Evolutionary conservation across 768 basidiomycete genomes (phyloP).

Genomic region (Lenzites betulinus): DNA sequence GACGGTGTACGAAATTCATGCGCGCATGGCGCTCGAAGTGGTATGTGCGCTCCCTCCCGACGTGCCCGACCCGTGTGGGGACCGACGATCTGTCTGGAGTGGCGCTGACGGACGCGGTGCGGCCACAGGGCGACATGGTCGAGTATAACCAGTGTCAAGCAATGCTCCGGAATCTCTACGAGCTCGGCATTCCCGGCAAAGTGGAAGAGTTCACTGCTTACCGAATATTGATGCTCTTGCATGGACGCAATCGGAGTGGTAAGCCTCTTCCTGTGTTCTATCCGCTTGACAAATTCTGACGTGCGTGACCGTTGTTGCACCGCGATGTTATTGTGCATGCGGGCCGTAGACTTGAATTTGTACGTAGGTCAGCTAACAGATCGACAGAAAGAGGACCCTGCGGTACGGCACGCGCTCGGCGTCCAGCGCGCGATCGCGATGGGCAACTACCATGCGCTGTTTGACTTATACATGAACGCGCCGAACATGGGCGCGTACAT

Average conservation of each 20-base stretch:
- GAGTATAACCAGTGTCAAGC: constrained; percentile 99
- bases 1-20: constrained; percentile 97
- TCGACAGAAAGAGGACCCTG: constrained; percentile 78
- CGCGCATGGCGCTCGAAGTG: constrained; percentile 92
- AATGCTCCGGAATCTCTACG: constrained; percentile 86
- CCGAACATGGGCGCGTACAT: constrained; percentile 99
- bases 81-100: too few relatives aligned
- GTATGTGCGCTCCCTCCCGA: constrained; percentile 45
- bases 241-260: constrained; percentile 95
- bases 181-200: constrained; percentile 89
- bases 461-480: constrained; percentile 78
- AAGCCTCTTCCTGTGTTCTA: constrained; percentile 28
- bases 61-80: not conserved
- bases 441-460: constrained; percentile 93
- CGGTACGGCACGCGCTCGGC: constrained; percentile 85
- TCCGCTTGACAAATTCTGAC: not conserved
- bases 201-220: constrained; percentile 97
- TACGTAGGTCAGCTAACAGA: constrained; percentile 97
- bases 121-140: constrained; percentile 87
- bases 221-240: constrained; percentile 92
- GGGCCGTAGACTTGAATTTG: constrained; percentile 80
- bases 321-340: not conserved
- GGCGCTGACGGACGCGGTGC: constrained; percentile 6
- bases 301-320: not conserved
- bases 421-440: constrained; percentile 89